A percentile compares a stretch with the other conserved stretches of the same genome.
Evolutionary conservation across 2,329 filamentous ascomycete genomes (phyloP).

Genomic region (Phyllosticta capitalensis): DNA sequence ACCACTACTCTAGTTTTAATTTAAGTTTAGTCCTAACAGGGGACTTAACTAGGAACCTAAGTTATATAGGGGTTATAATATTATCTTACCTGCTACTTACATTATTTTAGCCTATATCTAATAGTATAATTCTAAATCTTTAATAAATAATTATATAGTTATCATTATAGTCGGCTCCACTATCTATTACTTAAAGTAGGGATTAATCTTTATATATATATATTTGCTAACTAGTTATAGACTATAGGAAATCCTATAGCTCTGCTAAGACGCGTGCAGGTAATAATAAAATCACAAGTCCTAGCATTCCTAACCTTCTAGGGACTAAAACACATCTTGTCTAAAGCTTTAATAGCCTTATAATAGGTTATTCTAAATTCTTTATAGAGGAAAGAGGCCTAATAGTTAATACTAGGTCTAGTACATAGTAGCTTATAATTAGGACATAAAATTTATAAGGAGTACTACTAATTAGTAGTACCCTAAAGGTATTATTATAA

Average conservation of each 20-base stretch:
- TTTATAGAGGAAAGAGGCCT: too few relatives aligned
- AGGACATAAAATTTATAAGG: too few relatives aligned
- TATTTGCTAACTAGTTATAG: background rate
- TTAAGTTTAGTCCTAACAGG: too few relatives aligned
- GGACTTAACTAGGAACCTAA: background rate
- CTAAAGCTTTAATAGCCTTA: background rate
- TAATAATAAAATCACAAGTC: background rate
- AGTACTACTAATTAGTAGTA: too few relatives aligned
- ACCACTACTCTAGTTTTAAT: too few relatives aligned
- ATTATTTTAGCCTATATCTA: background rate
- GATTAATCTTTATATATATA: background rate
- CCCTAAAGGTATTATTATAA: too few relatives aligned
- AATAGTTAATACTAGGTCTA: too few relatives aligned
- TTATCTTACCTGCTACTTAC: background rate
- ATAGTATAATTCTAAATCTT: too few relatives aligned
- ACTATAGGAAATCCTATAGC: background rate
- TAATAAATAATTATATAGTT: background rate
- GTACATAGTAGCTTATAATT: too few relatives aligned
- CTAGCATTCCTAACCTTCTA: background rate
- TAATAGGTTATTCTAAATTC: background rate
- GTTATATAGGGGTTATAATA: background rate
- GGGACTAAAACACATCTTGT: background rate
- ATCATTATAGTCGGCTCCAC: background rate
- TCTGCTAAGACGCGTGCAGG: background rate
- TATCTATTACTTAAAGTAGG: background rate